Evolutionary conservation across 1,284 basidiomycete genomes (phyloP).

Genomic region (Cryptococcus neoformans): DNA sequence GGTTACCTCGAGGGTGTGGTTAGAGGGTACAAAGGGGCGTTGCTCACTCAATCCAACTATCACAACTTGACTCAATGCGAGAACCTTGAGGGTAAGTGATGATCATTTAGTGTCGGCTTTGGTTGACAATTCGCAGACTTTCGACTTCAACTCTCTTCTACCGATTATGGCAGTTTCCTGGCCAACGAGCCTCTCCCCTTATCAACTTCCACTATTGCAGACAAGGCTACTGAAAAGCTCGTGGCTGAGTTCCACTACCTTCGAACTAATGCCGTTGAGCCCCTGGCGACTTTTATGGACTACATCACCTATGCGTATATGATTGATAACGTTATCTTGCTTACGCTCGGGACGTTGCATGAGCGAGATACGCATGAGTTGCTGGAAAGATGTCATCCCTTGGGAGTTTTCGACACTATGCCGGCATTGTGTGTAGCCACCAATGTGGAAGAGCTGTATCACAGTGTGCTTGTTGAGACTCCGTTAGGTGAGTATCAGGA

Average conservation of each 20-base stretch:
- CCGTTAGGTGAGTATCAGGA: conserved; percentile 68
- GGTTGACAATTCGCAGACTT: conserved; percentile 81
- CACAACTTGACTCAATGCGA: conserved; percentile 96
- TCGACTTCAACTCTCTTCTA: conserved; percentile 86
- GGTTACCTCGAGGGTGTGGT: conserved; percentile 93
- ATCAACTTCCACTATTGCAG: conserved; percentile 90
- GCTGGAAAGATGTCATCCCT: conserved; percentile 92
- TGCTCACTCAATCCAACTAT: conserved; percentile 86
- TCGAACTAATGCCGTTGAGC: conserved; percentile 84
- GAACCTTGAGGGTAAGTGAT: conserved; percentile 78
- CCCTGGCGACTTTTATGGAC: conserved; percentile 89
- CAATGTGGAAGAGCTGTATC: conserved; percentile 98
- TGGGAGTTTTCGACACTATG: conserved; percentile 98
- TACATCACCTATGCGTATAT: conserved; percentile 98
- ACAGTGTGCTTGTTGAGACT: conserved; percentile 95
- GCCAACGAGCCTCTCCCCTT: conserved; percentile 95
- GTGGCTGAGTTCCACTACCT: conserved; percentile 98
- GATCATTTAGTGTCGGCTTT: not conserved
- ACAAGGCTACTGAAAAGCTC: conserved; percentile 90
- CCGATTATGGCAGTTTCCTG: conserved; percentile 98
- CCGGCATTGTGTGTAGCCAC: conserved; percentile 98
- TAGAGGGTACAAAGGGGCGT: conserved; percentile 89
- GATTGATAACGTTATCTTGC: conserved; percentile 98
- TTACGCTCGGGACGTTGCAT: conserved; percentile 97
- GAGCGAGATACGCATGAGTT: conserved; percentile 98